phyloP scores from a whole-genome alignment of 306 rosid species.

The Adenanthera pavonina region DNA sequence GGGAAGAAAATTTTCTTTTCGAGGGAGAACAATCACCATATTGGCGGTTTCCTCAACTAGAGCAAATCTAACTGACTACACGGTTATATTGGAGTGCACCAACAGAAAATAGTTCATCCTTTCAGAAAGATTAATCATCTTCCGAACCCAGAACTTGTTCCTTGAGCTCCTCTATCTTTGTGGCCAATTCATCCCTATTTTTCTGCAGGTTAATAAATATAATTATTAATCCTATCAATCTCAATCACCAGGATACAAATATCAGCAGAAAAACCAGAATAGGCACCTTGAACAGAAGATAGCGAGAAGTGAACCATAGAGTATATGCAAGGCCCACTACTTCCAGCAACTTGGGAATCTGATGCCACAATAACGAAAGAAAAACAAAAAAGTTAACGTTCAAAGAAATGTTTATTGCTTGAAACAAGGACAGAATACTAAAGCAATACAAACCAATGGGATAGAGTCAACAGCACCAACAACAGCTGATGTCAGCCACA shows the following conservation, averaged over 20 bases:
- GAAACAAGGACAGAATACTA: neutral
- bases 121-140: constrained; percentile 45
- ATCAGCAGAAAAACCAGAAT: neutral
- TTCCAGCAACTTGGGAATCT: constrained; percentile 93
- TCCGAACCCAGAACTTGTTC: constrained; percentile 70
- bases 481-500: constrained; percentile 79
- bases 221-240: constrained; percentile 20
- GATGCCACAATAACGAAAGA: constrained; percentile 25
- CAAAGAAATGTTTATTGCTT: neutral
- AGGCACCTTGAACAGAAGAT: constrained; percentile 84
- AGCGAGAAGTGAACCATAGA: constrained; percentile 82
- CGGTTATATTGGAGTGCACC: constrained; percentile 27
- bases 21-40: constrained; percentile 25
- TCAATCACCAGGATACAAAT: neutral
- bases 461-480: constrained; percentile 84
- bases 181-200: constrained; percentile 75
- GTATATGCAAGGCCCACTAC: constrained; percentile 83
- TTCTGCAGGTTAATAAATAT: constrained; percentile 54
- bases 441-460: constrained; percentile 67
- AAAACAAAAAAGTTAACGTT: constrained; percentile 11
- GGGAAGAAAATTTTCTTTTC: neutral
- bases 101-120: neutral
- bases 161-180: constrained; percentile 74
- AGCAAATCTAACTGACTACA: constrained; percentile 45
- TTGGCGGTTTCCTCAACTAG: neutral